phyloP scores from a whole-genome alignment of 2,329 filamentous ascomycete genomes.

The Penicillium rolfsii region DNA sequence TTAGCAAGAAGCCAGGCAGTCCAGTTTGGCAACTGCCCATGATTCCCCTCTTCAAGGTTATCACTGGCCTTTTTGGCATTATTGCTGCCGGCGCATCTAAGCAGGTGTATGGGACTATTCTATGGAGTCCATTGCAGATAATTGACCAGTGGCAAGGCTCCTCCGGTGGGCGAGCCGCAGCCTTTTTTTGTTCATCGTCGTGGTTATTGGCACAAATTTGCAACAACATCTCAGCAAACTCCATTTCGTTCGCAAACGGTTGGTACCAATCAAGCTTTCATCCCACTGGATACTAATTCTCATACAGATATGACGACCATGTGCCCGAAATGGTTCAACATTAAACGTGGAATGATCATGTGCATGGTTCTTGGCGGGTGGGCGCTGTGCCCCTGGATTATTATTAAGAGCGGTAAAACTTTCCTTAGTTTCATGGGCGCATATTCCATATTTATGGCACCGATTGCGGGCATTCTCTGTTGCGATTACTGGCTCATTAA shows the following conservation, averaged over 20 bases:
- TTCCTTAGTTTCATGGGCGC: conserved; percentile 31
- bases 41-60: neutral
- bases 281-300: neutral
- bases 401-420: conserved; percentile 9
- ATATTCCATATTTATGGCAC: conserved; percentile 43
- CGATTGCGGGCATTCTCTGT: conserved; percentile 49
- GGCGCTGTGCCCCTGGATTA: conserved; percentile 32
- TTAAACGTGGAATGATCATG: conserved; percentile 54
- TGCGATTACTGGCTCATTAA: conserved; percentile 50
- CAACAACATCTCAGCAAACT: conserved; percentile 59
- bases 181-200: conserved; percentile 34
- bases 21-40: neutral
- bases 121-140: conserved; percentile 38
- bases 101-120: conserved; percentile 11
- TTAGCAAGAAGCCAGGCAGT: conserved; percentile 31
- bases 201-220: conserved; percentile 53
- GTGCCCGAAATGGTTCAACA: conserved; percentile 56
- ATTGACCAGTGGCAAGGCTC: conserved; percentile 30
- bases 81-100: conserved; percentile 26
- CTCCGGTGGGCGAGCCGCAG: conserved; percentile 32
- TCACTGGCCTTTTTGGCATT: conserved; percentile 48
- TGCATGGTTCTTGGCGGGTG: conserved; percentile 45
- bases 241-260: conserved; percentile 51
- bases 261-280: neutral
- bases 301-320: neutral